Conservation (phyloP, 495 filamentous ascomycete species). For the Podospora bellae-mahoneyi region DNA sequence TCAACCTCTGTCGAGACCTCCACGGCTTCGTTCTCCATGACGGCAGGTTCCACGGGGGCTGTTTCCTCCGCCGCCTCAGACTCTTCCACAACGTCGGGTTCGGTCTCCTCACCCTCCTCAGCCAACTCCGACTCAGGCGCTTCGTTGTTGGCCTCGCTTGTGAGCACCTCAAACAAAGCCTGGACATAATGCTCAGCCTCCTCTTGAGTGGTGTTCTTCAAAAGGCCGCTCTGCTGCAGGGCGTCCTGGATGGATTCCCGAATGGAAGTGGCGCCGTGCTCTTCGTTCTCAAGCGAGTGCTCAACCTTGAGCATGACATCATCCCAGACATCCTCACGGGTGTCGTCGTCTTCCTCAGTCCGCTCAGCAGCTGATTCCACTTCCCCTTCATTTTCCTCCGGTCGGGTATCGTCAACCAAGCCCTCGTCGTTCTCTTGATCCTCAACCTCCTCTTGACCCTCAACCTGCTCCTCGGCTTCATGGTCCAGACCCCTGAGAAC, state of each 20-base stretch:
- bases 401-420: constrained; percentile 8
- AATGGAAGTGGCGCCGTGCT: constrained; percentile 42
- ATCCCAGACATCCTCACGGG: constrained; percentile 45
- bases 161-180: constrained; percentile 41
- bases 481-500: constrained; percentile 52
- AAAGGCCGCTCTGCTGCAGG: constrained; percentile 42
- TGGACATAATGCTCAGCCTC: constrained; percentile 40
- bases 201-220: constrained; percentile 32
- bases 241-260: constrained; percentile 45
- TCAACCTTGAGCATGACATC: constrained; percentile 52
- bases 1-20: constrained; percentile 12
- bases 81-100: constrained; percentile 9
- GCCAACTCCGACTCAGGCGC: constrained; percentile 13
- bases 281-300: constrained; percentile 53
- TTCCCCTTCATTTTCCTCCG: constrained; percentile 1
- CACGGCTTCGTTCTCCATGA: neutral
- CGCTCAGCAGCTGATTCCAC: constrained; percentile 9
- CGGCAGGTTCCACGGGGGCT: neutral
- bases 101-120: constrained; percentile 14
- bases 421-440: constrained; percentile 21
- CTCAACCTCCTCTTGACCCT: constrained; percentile 28
- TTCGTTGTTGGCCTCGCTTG: constrained; percentile 14
- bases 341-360: constrained; percentile 15
- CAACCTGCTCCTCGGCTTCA: constrained; percentile 7
- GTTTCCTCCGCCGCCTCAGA: constrained; percentile 1